phyloP scores from a whole-genome alignment of 176 grass and related monocot species.

The Bonia amplexicaulis region DNA sequence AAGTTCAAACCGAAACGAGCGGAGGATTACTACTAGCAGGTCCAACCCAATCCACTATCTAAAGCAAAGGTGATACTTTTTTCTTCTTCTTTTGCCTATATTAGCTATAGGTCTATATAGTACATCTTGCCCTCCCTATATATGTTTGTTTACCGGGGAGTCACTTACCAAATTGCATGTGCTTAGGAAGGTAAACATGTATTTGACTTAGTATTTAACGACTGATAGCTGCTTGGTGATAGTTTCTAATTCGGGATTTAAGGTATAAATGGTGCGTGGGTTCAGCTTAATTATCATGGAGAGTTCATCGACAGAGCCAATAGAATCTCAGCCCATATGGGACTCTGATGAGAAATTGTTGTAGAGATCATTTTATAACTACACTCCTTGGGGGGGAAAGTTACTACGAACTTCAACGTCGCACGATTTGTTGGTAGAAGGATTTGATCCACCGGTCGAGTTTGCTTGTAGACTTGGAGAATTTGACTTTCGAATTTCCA shows the following conservation, averaged over 20 bases:
- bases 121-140: not conserved
- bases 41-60: constrained; percentile 25
- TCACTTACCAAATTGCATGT: constrained; percentile 15
- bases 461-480: not conserved
- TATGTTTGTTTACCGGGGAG: not conserved
- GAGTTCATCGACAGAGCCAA: not conserved
- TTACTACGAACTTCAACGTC: not conserved
- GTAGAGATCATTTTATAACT: not conserved
- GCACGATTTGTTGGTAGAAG: not conserved
- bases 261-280: not conserved
- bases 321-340: not conserved
- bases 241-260: not conserved
- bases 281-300: not conserved
- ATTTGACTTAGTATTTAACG: constrained; percentile 7
- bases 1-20: too few species aligned
- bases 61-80: constrained; percentile 22
- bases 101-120: too few species aligned
- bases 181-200: constrained; percentile 12
- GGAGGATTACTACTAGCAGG: constrained; percentile 1
- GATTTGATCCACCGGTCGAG: not conserved
- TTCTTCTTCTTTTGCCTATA: not conserved
- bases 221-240: not conserved
- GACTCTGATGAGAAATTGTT: not conserved
- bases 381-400: too few species aligned
- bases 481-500: not conserved